Evolutionary conservation across 108 stramenopile species (phyloP).

Genomic region (Schizochytrium sp.): DNA sequence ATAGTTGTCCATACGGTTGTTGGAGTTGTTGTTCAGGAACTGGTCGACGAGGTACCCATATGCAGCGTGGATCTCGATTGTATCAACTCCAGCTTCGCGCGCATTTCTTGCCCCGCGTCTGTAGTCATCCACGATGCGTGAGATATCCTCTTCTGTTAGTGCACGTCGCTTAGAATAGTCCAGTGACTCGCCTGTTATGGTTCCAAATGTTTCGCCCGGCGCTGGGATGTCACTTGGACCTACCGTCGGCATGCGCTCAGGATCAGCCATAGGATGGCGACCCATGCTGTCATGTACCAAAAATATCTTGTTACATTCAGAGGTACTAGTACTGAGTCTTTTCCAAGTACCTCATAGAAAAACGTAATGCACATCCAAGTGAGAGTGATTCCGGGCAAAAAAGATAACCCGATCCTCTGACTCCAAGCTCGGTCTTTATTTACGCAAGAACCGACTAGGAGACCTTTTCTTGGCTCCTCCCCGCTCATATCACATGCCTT

Average conservation of each 20-base stretch:
- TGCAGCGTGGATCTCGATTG: slow-evolving; percentile 97
- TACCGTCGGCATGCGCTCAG: slow-evolving; percentile 18
- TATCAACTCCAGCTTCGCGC: slow-evolving; percentile 92
- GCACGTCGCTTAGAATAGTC: slow-evolving; percentile 18
- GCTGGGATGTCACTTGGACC: neutral
- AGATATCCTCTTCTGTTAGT: slow-evolving; percentile 27
- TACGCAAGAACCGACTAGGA: too few relatives aligned
- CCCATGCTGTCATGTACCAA: neutral
- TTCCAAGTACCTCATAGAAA: too few relatives aligned
- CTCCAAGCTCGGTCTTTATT: too few relatives aligned
- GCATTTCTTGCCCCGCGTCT: slow-evolving; percentile 70
- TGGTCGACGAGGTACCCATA: slow-evolving; percentile 97
- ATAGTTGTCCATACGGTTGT: slow-evolving; percentile 90
- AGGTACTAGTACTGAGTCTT: too few relatives aligned
- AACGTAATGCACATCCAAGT: too few relatives aligned
- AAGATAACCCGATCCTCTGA: too few relatives aligned
- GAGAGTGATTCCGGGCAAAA: too few relatives aligned
- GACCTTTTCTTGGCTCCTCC: too few relatives aligned
- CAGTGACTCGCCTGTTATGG: neutral
- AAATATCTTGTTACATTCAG: too few relatives aligned
- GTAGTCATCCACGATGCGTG: slow-evolving; percentile 29
- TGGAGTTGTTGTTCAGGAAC: slow-evolving; percentile 89
- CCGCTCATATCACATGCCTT: too few relatives aligned
- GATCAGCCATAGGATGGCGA: slow-evolving; percentile 22
- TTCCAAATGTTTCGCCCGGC: neutral